These are phyloP conservation scores for Lasiodiplodia gonubiensis DNA, from an alignment of 2,329 filamentous ascomycete species.

Conservation along the genomic window DNA sequence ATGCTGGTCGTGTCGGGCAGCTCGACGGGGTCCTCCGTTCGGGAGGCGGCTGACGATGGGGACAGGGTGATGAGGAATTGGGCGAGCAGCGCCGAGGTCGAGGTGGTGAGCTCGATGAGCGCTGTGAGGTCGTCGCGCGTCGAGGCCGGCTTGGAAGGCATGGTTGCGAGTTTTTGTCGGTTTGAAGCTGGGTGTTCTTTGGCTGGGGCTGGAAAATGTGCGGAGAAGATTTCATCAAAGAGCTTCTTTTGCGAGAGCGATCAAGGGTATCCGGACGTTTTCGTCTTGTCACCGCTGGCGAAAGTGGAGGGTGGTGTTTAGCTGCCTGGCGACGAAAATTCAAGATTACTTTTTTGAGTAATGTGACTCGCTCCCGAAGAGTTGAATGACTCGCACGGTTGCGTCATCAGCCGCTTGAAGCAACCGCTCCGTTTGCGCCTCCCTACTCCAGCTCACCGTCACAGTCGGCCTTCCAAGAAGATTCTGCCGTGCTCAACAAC, in stretches of 20 bases:
- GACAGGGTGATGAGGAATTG: slow-evolving; percentile 37
- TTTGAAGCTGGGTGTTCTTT: neutral
- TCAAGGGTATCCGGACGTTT: neutral
- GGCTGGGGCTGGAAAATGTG: neutral
- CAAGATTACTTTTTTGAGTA: neutral
- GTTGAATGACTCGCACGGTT: neutral
- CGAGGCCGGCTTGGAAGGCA: slow-evolving; percentile 12
- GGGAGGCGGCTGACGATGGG: neutral
- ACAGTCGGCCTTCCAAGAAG: too few relatives aligned
- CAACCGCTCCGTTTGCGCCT: too few relatives aligned
- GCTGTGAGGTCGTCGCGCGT: slow-evolving; percentile 33
- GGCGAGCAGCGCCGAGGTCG: slow-evolving; percentile 43
- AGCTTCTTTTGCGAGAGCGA: neutral
- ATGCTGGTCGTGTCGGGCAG: slow-evolving; percentile 34
- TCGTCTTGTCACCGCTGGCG: neutral
- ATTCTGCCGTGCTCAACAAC: too few relatives aligned
- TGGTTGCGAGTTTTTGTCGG: slow-evolving; percentile 2
- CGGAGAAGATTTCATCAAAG: neutral
- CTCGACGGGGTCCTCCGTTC: neutral
- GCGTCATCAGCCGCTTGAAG: neutral
- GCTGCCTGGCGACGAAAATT: slow-evolving; percentile 22
- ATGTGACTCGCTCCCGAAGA: neutral
- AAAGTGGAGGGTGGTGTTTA: neutral
- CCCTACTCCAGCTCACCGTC: too few relatives aligned
- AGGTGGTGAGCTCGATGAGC: slow-evolving; percentile 44